Percentiles rank a stretch among this genome's conserved stretches.
Evolutionary conservation across 2,329 filamentous ascomycete genomes (phyloP).

Genomic region (Didymella arachidicola): DNA sequence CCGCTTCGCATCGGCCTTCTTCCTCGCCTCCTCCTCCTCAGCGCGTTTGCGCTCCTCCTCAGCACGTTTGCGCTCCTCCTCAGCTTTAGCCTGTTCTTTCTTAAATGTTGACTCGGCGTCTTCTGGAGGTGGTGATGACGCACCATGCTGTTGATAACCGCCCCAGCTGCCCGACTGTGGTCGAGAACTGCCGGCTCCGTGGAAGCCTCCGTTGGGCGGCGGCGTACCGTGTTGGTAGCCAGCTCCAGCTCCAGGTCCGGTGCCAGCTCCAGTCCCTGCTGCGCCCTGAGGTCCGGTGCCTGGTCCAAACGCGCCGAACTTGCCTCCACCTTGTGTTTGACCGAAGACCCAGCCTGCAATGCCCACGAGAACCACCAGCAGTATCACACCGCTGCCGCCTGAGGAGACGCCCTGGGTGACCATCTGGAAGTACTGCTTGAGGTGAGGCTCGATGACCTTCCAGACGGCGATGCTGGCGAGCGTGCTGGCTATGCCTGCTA

Average conservation of each 20-base stretch:
- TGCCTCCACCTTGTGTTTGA: constrained; percentile 65
- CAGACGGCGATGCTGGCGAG: constrained; percentile 76
- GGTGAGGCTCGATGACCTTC: constrained; percentile 74
- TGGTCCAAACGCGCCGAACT: constrained; percentile 39
- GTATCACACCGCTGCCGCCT: constrained; percentile 74
- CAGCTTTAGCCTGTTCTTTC: constrained; percentile 55
- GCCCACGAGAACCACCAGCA: constrained; percentile 76
- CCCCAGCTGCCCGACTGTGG: constrained; percentile 39
- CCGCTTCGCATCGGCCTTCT: constrained; percentile 51
- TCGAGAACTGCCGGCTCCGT: constrained; percentile 41
- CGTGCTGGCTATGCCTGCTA: constrained; percentile 82
- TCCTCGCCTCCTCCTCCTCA: constrained; percentile 52
- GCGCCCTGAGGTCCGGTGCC: constrained; percentile 42
- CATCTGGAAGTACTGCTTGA: constrained; percentile 75
- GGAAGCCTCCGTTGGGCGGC: constrained; percentile 46
- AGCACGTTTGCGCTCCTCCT: constrained; percentile 62
- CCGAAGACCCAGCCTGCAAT: constrained; percentile 81
- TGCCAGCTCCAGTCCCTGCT: constrained; percentile 46
- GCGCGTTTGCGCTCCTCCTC: constrained; percentile 68
- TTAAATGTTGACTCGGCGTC: constrained; percentile 42
- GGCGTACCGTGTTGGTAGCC: constrained; percentile 43
- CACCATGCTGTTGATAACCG: constrained; percentile 44
- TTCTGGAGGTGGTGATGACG: constrained; percentile 42
- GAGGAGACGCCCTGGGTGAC: constrained; percentile 64
- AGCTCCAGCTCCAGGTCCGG: constrained; percentile 34